Evolutionary conservation across 805 yeast species (phyloP), one percentile per base, ranked within the genome.

Genomic region (Metahyphopichia silvanorum): DNA sequence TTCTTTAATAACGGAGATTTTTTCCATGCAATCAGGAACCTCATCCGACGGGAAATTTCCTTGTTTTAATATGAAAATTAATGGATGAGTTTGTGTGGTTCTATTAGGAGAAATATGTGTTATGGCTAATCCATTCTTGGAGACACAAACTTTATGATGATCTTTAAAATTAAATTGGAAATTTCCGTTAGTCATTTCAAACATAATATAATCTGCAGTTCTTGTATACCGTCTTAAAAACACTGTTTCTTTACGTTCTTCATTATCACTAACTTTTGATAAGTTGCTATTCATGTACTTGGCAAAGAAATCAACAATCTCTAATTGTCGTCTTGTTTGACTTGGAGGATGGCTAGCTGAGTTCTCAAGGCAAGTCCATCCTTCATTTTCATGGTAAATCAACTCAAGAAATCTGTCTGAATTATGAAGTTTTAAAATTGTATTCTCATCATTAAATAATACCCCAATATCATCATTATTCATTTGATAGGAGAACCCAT

Each of bases 131-230:
- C 96, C 97, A 34, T 76, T 69, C 45, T 81, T 81, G 27, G 89
- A 82, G 24, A 91, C 57, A 38, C 94, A 80, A 34, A 89, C 63
- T 61, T 93, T 93, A 60, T 84, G 89, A 53, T 93, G 98, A 61
- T 93, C 98, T 56, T 83, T 83, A 63, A 93, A 93, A 62, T 93
- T 93, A 66, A 89, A 89, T 59, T 93, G 98, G 59, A 85, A 79
- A 25, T 87, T 81, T 14, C 96, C 96, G 53, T 88, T 86, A 52
- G 95, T 86, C 66, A 93, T 64, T 57, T 87, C 91, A 65, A 93
- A 93, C 94, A 89, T 84, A 35, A 89, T 86, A 55, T 76, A 86
- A 41, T 79, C 81, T 28, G 79, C 74, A 33, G 81, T 79, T 57
- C 98, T 79, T 16, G 86, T 77, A 53, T 85, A 87, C 47, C 94